Conservation (phyloP, 352 stramenopile species). For the Phytophthora sojae region DNA sequence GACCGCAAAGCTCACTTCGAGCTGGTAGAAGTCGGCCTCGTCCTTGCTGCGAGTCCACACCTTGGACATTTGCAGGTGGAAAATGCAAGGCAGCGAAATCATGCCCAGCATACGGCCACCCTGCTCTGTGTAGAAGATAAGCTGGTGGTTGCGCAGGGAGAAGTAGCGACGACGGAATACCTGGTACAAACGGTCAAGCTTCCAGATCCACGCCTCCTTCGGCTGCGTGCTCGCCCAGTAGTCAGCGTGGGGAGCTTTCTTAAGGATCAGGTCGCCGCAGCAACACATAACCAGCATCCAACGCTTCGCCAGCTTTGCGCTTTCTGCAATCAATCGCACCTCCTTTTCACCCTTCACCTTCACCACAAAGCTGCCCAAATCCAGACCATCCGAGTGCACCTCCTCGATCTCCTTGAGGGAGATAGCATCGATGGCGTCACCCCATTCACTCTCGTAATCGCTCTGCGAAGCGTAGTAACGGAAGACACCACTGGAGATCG, state of each 20-base stretch:
- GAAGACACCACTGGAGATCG: conserved; percentile 86
- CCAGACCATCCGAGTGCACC: conserved; percentile 78
- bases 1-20: conserved; percentile 86
- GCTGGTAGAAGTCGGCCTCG: conserved; percentile 83
- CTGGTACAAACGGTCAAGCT: conserved; percentile 87
- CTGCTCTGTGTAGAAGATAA: conserved; percentile 81
- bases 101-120: conserved; percentile 75
- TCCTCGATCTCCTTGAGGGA: conserved; percentile 80
- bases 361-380: conserved; percentile 79
- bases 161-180: conserved; percentile 86
- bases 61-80: conserved; percentile 83
- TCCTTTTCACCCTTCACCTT: conserved; percentile 78
- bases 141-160: conserved; percentile 84
- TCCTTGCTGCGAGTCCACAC: conserved; percentile 74
- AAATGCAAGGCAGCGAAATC: conserved; percentile 83
- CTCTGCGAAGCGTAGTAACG: conserved; percentile 88
- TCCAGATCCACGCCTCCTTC: conserved; percentile 90
- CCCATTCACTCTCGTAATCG: conserved; percentile 86
- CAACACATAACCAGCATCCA: conserved; percentile 93
- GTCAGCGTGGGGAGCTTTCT: conserved; percentile 69
- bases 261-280: conserved; percentile 78
- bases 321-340: conserved; percentile 78
- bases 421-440: conserved; percentile 84
- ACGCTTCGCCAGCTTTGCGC: conserved; percentile 68
- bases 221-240: conserved; percentile 81